Evolutionary conservation across 2,329 filamentous ascomycete genomes (phyloP).

Genomic region (Beauveria sp.): DNA sequence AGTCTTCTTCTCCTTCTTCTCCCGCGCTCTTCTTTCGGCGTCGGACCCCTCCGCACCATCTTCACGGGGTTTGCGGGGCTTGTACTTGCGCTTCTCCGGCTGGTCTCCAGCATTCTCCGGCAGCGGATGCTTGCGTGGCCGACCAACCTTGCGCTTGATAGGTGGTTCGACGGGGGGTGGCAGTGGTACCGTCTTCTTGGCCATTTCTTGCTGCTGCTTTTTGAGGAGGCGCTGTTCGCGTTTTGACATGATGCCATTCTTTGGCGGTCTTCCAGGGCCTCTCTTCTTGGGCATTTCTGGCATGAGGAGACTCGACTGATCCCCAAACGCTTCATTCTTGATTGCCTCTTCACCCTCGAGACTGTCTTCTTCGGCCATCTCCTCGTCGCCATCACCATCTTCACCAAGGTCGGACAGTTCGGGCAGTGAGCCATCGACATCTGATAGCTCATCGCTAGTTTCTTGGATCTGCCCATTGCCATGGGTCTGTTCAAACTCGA

Average conservation of each 20-base stretch:
- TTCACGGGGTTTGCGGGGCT: conserved; percentile 52
- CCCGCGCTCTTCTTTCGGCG: conserved; percentile 46
- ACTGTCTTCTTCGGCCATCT: conserved; percentile 21
- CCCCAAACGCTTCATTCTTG: conserved; percentile 22
- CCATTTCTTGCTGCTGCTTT: conserved; percentile 43
- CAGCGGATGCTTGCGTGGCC: conserved; percentile 55
- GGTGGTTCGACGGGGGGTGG: conserved; percentile 41
- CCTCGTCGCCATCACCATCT: conserved; percentile 27
- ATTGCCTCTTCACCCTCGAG: conserved; percentile 21
- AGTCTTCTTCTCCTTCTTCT: conserved; percentile 54
- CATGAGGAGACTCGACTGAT: conserved; percentile 28
- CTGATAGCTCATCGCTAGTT: conserved; percentile 46
- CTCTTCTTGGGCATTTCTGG: conserved; percentile 55
- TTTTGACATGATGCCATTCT: conserved; percentile 79
- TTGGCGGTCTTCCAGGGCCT: conserved; percentile 72
- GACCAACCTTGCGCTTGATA: conserved; percentile 57
- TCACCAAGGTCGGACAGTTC: conserved; percentile 33
- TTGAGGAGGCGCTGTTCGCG: conserved; percentile 59
- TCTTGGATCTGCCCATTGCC: conserved; percentile 49
- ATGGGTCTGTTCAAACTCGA: conserved; percentile 60
- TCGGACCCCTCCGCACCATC: conserved; percentile 49
- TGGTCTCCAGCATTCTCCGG: conserved; percentile 47
- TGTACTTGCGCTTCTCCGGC: conserved; percentile 59
- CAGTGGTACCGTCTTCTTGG: conserved; percentile 44
- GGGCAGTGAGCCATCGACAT: conserved; percentile 33